Evolutionary conservation across 441 rosid genomes (phyloP).

Genomic region (Gossypium schwendimanii): DNA sequence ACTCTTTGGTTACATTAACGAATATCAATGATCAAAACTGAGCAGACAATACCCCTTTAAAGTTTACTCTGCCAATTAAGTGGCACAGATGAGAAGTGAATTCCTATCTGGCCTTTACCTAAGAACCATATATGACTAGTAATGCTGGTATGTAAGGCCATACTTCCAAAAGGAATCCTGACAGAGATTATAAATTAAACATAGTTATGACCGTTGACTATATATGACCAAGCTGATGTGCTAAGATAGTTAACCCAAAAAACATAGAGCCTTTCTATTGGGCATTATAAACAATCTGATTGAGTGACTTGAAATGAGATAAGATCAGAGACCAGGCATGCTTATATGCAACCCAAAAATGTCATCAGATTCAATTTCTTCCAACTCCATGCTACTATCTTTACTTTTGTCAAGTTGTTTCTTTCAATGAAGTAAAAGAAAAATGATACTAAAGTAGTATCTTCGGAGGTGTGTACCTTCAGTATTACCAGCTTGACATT

Average conservation of each 20-base stretch:
- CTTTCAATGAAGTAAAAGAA: background rate
- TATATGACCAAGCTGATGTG: background rate
- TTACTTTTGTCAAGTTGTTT: background rate
- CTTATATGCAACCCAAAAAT: background rate
- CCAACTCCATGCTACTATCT: background rate
- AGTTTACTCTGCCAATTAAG: background rate
- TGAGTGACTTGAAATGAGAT: background rate
- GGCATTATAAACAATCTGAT: background rate
- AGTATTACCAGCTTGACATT: constrained; percentile 13
- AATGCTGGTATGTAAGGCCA: background rate
- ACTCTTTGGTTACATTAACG: background rate
- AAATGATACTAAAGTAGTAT: background rate
- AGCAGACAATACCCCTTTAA: background rate
- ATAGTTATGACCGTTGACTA: background rate
- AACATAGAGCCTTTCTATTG: background rate
- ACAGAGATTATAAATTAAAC: background rate
- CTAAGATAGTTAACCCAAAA: background rate
- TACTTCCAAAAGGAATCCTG: background rate
- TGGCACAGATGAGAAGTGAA: background rate
- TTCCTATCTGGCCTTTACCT: background rate
- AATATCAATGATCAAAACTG: background rate
- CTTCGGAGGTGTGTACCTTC: constrained; percentile 9
- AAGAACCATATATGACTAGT: background rate
- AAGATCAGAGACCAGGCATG: background rate
- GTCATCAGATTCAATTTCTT: background rate